Base-by-base conservation (phyloP, 495 filamentous ascomycete genomes). In the Aspergillus affinis region DNA sequence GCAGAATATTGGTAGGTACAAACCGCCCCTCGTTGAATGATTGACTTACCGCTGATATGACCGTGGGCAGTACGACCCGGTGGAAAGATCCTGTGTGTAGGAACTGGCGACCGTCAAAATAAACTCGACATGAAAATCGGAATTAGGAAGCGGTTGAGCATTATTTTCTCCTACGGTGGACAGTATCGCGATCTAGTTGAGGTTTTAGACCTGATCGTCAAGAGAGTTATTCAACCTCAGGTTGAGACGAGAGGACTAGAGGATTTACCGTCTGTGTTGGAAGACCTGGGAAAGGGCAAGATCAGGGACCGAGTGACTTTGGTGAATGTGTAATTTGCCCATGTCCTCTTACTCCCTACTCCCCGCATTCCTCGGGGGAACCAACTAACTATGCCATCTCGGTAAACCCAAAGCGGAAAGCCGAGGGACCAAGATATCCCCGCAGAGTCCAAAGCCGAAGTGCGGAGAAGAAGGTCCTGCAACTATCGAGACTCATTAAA, bases 131-230 rank as follows among this genome's bases (percentile, higher is more conserved):
- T 67, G 67, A 69, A 67, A 46, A 63, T 61, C 29, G 61, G 67
- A 13, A 69, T 69, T 58, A 64, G 62, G 29, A 67, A 67, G 48
- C 23, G 67, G 44, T 20, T 69, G 30, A 67, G 62, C 27, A 61
- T 69, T 23, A 63, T 67, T 41, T 68, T 67, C 54, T 66, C 64
- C 17, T 69, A 70, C 49, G 65, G 63, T 21, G 65, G 68, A 9
- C 68, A 64, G 45, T 56, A 65, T 19, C 49, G 21, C 13, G 65
- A 70, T 62, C n/a, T 70, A 9, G 57, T 54, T 20, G 63, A 61
- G 27, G 63, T 70, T 46, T 51, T 69, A 49, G 62, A 60, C 29
- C 50, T 65, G 19, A 67, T 69, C 44, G 54, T 54, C 2, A 57
- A 55, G 48, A 60, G 60, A 3, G 48, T 59, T 8, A 54, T 70